Evolutionary conservation across 129 eudicot genomes (phyloP), one percentile per base, ranked within the genome.

Genomic region (Glebionis coronaria): DNA sequence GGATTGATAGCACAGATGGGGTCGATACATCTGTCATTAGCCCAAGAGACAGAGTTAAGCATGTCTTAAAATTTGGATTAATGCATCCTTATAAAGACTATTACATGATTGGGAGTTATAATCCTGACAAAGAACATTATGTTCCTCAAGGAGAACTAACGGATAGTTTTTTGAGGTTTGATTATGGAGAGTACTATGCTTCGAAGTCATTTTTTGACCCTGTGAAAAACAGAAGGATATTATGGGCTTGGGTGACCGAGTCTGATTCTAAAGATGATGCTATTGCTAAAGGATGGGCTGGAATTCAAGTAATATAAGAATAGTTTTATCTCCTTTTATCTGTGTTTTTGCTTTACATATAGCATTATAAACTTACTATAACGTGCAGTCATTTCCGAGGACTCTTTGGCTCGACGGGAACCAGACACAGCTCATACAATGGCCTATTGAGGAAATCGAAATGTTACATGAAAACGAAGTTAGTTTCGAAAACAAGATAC

Each of bases 171-270:
- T 60, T 78, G 55, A 81, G 92, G 14, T 88, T 80, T 27, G 96
- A 88, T 79, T 81, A 85, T 13, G 96, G 96, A 4, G 81, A 80
- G 57, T 82, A 75, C 59, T 88, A 88, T 61, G 96, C 87, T 9
- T 88, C 96, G 0, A 88, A 85, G 64, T 80, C 87, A 0, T 88
- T 88, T 65, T 85, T 69, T 50, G 96, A 88, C 59, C 75, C 82
- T 44, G 65, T 44, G 40, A 79, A 65, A 9, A 73, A 66, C 20
- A 76, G 96, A 67, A 82, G 96, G 81, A 73, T 88, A 1, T 21
- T 85, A 57, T 76, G 81, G 89, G 96, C 81, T 3, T 88, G 96
- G 96, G 61, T 82, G 11, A 83, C 73, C 6, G 92, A 88, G 27
- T 78, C 96, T 3, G 64, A 62, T 15, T 49, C 68, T 44, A 9